A percentile compares a stretch with the other conserved stretches of the same genome.
Conservation (phyloP, 305 asterid species). For the Striga hermonthica region DNA sequence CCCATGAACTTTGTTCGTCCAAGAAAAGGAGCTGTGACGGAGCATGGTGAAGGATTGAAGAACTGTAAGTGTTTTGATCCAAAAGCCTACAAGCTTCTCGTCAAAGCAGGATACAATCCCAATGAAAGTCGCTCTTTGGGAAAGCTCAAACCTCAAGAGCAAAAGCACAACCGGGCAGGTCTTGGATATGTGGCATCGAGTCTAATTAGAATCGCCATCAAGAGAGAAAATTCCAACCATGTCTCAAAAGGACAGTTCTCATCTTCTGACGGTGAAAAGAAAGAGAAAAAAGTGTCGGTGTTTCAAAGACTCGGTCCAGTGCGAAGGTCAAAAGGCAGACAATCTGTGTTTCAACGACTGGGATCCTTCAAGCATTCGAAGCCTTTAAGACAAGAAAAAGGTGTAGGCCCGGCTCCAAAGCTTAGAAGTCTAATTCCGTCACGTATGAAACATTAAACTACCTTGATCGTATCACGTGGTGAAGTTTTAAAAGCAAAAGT, state of each 20-base stretch:
- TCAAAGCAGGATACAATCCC: not conserved
- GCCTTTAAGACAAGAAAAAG: not conserved
- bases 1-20: not conserved
- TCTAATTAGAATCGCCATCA: not conserved
- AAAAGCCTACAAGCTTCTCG: not conserved
- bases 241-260: not conserved
- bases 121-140: not conserved
- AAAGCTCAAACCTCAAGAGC: not conserved
- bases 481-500: not conserved
- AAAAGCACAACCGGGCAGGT: not conserved
- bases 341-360: not conserved
- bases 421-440: not conserved
- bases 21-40: not conserved
- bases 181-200: not conserved
- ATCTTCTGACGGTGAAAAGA: not conserved
- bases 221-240: not conserved
- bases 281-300: not conserved
- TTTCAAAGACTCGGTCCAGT: not conserved
- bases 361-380: not conserved
- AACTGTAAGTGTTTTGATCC: not conserved
- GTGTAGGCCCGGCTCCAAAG: not conserved
- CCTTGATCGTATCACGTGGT: not conserved
- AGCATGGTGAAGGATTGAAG: not conserved
- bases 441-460: not conserved
- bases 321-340: not conserved